Evolutionary conservation across 768 basidiomycete genomes (phyloP), one percentile per base, ranked within the genome.

Genomic region (Tremella mesenterica): DNA sequence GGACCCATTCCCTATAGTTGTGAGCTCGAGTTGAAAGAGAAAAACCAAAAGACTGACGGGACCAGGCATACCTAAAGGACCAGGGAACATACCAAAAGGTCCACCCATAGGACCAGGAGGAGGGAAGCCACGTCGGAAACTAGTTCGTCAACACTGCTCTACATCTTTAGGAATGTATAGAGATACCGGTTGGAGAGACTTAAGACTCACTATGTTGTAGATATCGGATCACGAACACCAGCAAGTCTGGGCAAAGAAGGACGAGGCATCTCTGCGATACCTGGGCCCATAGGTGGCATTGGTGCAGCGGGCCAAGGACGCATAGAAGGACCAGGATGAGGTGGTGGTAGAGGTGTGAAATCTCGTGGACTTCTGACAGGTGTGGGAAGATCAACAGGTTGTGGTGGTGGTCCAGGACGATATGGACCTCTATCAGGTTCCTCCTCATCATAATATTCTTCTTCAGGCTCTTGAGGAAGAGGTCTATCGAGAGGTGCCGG

Each of bases 201-300:
- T 28, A 23, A 6, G 25, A 60, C 63, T 54, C 34, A 72, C 63
- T 71, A 73, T 36, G 71, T 73, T 34, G 71, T 70, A 38, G 71
- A 71, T 34, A 73, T 71, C 12, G 72, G 70, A 61, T 73, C 70
- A 34, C 72, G 60, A 31, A 66, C 58, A 54, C 65, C 65, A 38
- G 70, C 74, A 29, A 74, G 59, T 12, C 68, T 55, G 46, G 61
- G 68, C 48, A 67, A 38, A 34, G 67, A 66, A 9, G 70, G 64
- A 31, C 67, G 58, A 44, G 76, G 60, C 57, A 72, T 69, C 16
- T 70, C 69, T 18, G 41, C 52, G 29, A 55, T 54, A 2, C 58
- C 59, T 21, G 65, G 67, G 13, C 53, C 52, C 6, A 43, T 25
- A 3, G 58, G 57, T 47, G 62, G 64, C 55, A 63, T 63, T 16